Evolutionary conservation across 139 green algal species (phyloP), one percentile per base, ranked within the genome.

Genomic region (Zygnema circumcarinatum): DNA sequence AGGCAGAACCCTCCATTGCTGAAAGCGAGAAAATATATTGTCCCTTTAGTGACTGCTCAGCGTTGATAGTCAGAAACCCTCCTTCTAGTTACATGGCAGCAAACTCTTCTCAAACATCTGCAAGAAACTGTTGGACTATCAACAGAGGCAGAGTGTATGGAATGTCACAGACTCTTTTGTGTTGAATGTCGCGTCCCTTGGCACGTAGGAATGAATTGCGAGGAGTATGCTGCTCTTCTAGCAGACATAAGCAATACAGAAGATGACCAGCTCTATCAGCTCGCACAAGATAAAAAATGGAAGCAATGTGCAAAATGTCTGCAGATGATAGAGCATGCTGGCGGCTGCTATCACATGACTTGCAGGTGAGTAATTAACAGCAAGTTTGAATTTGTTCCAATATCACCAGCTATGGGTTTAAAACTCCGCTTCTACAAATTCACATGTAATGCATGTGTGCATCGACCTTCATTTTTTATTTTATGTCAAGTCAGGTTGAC

Each of bases 291-390:
- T 25, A 7, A 52, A 29, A 39, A 39, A 29, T 83, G 75, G 75
- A 83, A 54, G 32, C 75, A 7, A 31, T 83, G 75, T 29, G 20
- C 32, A 20, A 83, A 83, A 52, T 83, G 75, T 29, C 3, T 33
- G 75, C 2, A 3, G 39, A 83, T 83, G 75, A 39, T 83, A 39
- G 75, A 83, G 75, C 75, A 41, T 38, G 35, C 3, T 20, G 38
- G 21, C 20, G 75, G 75, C 2, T 83, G 75, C 32, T 67, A 83
- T 52, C 75, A 83, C 75, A 83, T 83, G 39, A 83, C 75, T 33
- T 83, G 75, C 75, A 42, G 47, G 39, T 83, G 75, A 16, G 47
- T 62, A 16, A 25, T 16, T 62, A 7, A 25, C 16, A 25, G 7
- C 7, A 62, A 62, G 47, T 7, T 16, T 62, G 47, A 16, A 16